These are phyloP conservation scores for Colletotrichum limetticola DNA, from an alignment of 2,329 filamentous ascomycete genomes.

Conservation along the genomic window DNA sequence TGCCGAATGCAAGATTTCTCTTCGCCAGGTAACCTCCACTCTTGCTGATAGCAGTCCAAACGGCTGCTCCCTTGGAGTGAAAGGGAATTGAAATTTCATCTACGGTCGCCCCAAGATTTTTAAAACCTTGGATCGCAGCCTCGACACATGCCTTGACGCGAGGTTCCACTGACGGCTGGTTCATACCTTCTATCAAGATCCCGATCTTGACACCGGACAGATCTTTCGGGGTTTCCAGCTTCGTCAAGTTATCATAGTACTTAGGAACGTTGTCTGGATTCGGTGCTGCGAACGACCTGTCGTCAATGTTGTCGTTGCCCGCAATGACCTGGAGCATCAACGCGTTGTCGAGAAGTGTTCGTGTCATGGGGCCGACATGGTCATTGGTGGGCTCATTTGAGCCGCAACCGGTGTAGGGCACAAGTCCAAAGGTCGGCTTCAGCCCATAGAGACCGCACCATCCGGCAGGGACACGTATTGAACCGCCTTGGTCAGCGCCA, in stretches of 20 bases:
- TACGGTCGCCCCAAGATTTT: constrained; percentile 54
- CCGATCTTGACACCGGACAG: constrained; percentile 50
- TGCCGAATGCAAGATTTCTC: constrained; percentile 17
- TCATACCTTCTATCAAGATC: constrained; percentile 40
- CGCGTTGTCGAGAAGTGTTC: constrained; percentile 52
- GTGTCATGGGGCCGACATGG: constrained; percentile 55
- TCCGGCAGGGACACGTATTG: constrained; percentile 44
- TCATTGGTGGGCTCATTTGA: constrained; percentile 54
- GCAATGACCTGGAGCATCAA: constrained; percentile 51
- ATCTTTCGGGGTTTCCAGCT: constrained; percentile 47
- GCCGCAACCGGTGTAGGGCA: constrained; percentile 56
- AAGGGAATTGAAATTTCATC: constrained; percentile 58
- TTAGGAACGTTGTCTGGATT: constrained; percentile 50
- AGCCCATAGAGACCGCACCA: constrained; percentile 47
- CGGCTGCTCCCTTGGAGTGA: constrained; percentile 56
- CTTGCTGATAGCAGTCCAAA: constrained; percentile 55
- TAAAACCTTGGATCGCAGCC: constrained; percentile 49
- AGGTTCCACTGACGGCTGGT: constrained; percentile 2
- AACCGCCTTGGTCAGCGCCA: constrained; percentile 46
- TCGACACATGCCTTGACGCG: constrained; percentile 45
- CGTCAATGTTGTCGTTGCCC: constrained; percentile 56
- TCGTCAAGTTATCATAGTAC: constrained; percentile 50
- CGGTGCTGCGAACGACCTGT: constrained; percentile 42
- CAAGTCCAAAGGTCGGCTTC: constrained; percentile 52
- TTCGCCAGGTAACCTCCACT: constrained; percentile 18